Conservation (phyloP, 495 filamentous ascomycete species). For the Xylaria curta region DNA sequence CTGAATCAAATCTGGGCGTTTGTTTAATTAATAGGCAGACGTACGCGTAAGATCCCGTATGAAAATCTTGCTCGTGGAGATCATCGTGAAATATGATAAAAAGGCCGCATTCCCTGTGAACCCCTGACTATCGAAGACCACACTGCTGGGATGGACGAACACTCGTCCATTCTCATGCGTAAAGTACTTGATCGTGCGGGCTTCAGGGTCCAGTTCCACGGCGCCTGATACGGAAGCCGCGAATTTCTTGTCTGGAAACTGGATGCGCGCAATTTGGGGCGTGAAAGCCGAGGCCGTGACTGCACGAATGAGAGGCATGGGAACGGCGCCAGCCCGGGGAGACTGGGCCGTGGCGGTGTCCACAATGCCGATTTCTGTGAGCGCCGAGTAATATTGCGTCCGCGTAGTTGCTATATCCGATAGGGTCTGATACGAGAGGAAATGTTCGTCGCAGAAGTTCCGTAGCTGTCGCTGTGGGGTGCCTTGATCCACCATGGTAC, state of each 20-base stretch:
- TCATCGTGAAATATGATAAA: constrained; percentile 86
- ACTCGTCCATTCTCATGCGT: constrained; percentile 84
- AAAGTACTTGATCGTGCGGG: constrained; percentile 88
- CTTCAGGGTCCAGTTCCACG: constrained; percentile 91
- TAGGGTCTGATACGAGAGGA: constrained; percentile 81
- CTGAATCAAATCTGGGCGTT: background rate
- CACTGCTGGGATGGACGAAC: constrained; percentile 89
- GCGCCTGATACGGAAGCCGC: constrained; percentile 82
- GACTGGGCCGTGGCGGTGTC: constrained; percentile 58
- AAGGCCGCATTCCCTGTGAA: constrained; percentile 74
- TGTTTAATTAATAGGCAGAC: constrained; percentile 38
- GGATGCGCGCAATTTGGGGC: constrained; percentile 88
- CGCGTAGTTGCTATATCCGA: constrained; percentile 87
- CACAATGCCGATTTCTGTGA: constrained; percentile 84
- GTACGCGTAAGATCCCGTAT: constrained; percentile 86
- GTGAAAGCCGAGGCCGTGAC: constrained; percentile 90
- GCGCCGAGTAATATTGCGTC: constrained; percentile 81
- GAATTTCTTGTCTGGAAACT: constrained; percentile 94
- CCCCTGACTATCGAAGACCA: constrained; percentile 78
- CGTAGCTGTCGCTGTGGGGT: constrained; percentile 68
- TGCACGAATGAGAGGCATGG: constrained; percentile 73
- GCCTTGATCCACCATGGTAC: constrained; percentile 60
- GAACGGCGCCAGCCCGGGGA: constrained; percentile 36
- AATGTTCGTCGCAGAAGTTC: constrained; percentile 85
- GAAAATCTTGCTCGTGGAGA: constrained; percentile 88